A percentile compares a stretch with the other conserved stretches of the same genome.
Conservation (phyloP, 1,284 basidiomycete genomes). For the Puccinia coronata region DNA sequence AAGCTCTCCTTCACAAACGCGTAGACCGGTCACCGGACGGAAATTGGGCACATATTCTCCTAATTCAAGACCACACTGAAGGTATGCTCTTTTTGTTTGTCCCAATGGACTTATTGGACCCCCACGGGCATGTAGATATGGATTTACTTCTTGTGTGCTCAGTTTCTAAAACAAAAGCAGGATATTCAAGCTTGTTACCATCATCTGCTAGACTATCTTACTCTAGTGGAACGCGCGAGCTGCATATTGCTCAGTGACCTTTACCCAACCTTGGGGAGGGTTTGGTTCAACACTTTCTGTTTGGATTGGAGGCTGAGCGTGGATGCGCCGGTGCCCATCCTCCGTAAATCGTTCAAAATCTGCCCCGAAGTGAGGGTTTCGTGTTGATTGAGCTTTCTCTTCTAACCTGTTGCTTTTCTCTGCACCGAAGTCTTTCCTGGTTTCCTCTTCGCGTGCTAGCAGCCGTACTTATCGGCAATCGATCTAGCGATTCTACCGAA, state of each 20-base stretch:
- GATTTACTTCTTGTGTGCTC: not conserved
- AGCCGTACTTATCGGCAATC: not conserved
- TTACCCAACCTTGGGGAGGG: not conserved
- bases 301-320: conserved; percentile 1
- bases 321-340: not conserved
- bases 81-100: too few relatives aligned
- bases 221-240: not conserved
- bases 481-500: conserved; percentile 9
- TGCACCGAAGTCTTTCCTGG: not conserved
- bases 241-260: not conserved
- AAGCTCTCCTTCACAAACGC: too few relatives aligned
- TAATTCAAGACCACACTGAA: too few relatives aligned
- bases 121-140: too few relatives aligned
- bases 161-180: conserved; percentile 7
- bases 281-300: not conserved
- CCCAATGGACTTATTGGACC: too few relatives aligned
- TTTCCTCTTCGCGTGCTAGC: not conserved
- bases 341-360: not conserved
- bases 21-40: too few relatives aligned
- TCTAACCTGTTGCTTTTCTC: not conserved
- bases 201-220: not conserved
- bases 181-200: conserved; percentile 11
- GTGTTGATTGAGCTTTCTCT: not conserved
- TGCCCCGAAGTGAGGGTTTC: not conserved
- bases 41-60: too few relatives aligned